These are phyloP conservation scores for Tricholoma hemisulphureum DNA, from an alignment of 768 basidiomycete species.

Conservation along the genomic window DNA sequence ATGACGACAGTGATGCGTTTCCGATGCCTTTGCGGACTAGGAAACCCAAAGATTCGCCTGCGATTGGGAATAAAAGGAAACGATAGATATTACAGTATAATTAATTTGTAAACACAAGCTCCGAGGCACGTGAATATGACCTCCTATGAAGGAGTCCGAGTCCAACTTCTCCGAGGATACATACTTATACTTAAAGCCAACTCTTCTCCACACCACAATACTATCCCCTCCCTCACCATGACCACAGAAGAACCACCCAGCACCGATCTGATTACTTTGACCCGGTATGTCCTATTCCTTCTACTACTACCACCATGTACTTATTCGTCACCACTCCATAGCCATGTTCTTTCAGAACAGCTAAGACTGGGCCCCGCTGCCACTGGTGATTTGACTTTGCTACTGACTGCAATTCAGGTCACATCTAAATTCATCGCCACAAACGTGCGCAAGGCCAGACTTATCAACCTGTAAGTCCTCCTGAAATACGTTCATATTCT, in stretches of 20 bases:
- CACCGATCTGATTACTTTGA: slow-evolving; percentile 91
- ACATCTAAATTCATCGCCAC: slow-evolving; percentile 98
- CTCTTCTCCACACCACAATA: not conserved
- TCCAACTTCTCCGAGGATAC: not conserved
- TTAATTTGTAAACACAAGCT: no score
- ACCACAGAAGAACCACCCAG: slow-evolving; percentile 66
- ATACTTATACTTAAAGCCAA: slow-evolving; percentile 5
- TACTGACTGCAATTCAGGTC: slow-evolving; percentile 93
- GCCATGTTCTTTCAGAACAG: slow-evolving; percentile 88
- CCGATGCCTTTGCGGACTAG: slow-evolving; percentile 69
- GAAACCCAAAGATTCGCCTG: slow-evolving; percentile 54
- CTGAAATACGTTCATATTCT: not conserved
- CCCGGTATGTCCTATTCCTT: slow-evolving; percentile 57
- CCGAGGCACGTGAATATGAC: slow-evolving; percentile 34
- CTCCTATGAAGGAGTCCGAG: slow-evolving; percentile 11
- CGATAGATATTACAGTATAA: slow-evolving; percentile 46
- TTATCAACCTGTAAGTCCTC: slow-evolving; percentile 87
- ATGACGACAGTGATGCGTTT: slow-evolving; percentile 74
- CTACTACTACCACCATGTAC: not conserved
- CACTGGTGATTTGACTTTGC: slow-evolving; percentile 90
- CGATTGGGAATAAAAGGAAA: slow-evolving; percentile 62
- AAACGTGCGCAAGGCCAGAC: slow-evolving; percentile 93
- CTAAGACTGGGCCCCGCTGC: slow-evolving; percentile 77
- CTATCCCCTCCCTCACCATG: slow-evolving; percentile 29
- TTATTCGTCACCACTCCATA: slow-evolving; percentile 29